Evolutionary conservation across 768 basidiomycete genomes (phyloP).

Genomic region (Calocybe indica): DNA sequence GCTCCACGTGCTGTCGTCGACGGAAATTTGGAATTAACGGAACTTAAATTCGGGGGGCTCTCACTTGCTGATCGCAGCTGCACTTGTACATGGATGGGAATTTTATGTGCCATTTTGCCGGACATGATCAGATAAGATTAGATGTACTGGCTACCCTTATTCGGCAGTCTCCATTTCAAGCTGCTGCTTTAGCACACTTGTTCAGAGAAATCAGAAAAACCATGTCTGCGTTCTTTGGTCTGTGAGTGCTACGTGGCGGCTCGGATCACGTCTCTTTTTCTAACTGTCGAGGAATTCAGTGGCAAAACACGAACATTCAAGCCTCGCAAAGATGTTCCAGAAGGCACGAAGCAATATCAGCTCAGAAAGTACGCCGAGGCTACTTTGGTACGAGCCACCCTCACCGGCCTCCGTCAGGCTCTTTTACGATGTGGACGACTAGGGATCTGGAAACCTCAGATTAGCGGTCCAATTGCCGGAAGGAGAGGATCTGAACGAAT

Average conservation of each 20-base stretch:
- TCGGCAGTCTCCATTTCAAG: not conserved
- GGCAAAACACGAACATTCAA: slow-evolving; percentile 95
- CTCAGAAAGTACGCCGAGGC: slow-evolving; percentile 96
- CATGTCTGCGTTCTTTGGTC: slow-evolving; percentile 88
- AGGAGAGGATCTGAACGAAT: slow-evolving; percentile 95
- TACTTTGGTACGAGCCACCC: slow-evolving; percentile 57
- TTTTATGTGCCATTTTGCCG: too few species aligned
- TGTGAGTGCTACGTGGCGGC: slow-evolving; percentile 42
- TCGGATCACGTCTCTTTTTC: not conserved
- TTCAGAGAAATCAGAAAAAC: not conserved
- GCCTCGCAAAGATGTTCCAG: slow-evolving; percentile 89
- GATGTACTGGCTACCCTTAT: not conserved
- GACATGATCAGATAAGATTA: not conserved
- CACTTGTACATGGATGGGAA: too few species aligned
- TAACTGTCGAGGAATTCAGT: slow-evolving; percentile 29
- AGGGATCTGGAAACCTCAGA: slow-evolving; percentile 95
- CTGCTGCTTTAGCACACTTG: not conserved
- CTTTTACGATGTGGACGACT: slow-evolving; percentile 4
- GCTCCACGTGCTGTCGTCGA: too few species aligned
- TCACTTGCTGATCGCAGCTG: too few species aligned
- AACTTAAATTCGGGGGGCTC: too few species aligned
- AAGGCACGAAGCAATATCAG: slow-evolving; percentile 97
- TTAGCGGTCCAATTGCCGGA: slow-evolving; percentile 92
- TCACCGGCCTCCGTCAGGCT: not conserved
- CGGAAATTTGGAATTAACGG: too few species aligned